Evolutionary conservation across 78 protist genomes (phyloP), one percentile per base, ranked within the genome.

Genomic region (Dictyostelium citrinum): DNA sequence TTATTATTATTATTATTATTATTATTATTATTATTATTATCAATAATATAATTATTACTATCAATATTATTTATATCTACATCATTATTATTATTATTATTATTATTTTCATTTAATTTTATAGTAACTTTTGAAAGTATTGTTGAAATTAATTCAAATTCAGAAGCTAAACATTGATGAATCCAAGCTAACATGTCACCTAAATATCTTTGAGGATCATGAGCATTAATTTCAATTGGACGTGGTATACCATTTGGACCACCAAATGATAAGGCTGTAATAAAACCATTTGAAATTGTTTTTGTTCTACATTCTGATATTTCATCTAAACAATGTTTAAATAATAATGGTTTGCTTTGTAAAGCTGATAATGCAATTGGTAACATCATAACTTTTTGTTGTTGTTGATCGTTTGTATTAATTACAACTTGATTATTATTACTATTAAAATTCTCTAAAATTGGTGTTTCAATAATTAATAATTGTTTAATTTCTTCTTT

Each of bases 151-250:
- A 94, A 70, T 82, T 94, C 96, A 49, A 24, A 61, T 51, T 94
- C 96, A 7, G 83, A 79, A 8, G 96, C 96, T 12, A 84, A 31
- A 17, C 95, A 35, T 61, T 97, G 98, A 68, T 97, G 98, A 10
- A 96, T 81, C 98, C 98, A 97, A 6, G 97, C 97, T n/a, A 97
- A 78, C 97, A 97, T 97, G 22, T 97, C 98, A 68, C 97, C 95
- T 7, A 97, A 68, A 74, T 90, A 97, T n/a, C 97, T 84, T 17
- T 93, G 80, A 2, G 98, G 97, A 39, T 97, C 97, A 37, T 97
- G 97, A 5, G 98, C 94, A 82, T 95, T 76, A 45, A 96, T 96
- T 45, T 97, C 98, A 10, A 97, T 97, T 8, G 98, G 98, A 37
- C 94, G 11, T 31, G 97, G 95, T 31, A 79, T 79, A 41, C 98